phyloP scores from a whole-genome alignment of 345 rosid genomes.

The Gossypium anomalum region DNA sequence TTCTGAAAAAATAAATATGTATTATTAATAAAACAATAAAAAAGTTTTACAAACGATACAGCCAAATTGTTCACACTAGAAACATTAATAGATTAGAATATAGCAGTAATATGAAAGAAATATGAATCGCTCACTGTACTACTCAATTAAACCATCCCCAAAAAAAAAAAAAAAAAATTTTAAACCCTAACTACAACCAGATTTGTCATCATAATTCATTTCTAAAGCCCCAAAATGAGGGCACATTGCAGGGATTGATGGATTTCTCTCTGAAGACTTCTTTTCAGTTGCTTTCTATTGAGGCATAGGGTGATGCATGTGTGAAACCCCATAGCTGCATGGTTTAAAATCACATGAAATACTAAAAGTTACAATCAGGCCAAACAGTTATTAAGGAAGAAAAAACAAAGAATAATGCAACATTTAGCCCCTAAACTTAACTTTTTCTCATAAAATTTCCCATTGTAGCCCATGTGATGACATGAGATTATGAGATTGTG shows the following conservation, averaged over 20 bases:
- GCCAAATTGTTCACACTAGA: too few relatives aligned
- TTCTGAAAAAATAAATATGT: too few relatives aligned
- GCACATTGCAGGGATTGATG: neutral
- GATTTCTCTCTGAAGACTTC: neutral
- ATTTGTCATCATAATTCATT: neutral
- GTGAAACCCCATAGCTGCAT: slow-evolving; percentile 89
- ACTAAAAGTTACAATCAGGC: neutral
- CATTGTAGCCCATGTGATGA: too few relatives aligned
- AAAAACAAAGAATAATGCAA: neutral
- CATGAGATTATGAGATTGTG: too few relatives aligned
- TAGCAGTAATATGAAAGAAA: too few relatives aligned
- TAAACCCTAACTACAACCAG: neutral
- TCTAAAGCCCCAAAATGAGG: neutral
- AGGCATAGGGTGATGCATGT: slow-evolving; percentile 46
- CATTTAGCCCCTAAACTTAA: too few relatives aligned
- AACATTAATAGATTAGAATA: too few relatives aligned
- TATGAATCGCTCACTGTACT: too few relatives aligned
- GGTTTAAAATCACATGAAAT: neutral
- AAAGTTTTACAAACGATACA: too few relatives aligned
- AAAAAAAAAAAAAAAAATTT: neutral
- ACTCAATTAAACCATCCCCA: too few relatives aligned
- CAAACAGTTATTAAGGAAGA: neutral
- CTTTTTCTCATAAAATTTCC: too few relatives aligned
- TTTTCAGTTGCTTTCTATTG: slow-evolving; percentile 14
- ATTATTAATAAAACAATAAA: too few relatives aligned